Evolutionary conservation across 1,139 yeast species (phyloP), one percentile per base, ranked within the genome.

Genomic region (Suhomyces ambrosiae): DNA sequence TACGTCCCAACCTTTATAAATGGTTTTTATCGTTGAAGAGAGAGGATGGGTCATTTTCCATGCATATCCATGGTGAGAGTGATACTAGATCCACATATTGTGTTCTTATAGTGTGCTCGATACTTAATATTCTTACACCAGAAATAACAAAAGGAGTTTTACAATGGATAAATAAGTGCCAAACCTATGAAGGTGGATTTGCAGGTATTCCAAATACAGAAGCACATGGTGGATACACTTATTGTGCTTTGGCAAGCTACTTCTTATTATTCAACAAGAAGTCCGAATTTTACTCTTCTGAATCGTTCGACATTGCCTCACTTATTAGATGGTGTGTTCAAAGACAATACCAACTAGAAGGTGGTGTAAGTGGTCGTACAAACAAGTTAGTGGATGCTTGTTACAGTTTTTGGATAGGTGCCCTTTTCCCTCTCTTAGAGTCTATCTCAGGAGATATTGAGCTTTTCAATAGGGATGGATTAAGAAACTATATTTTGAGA

Each of bases 191-290:
- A 62, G 98, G 99, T 16, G 98, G 98, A 0, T 86, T 90, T 62
- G 86, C 92, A 1, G 96, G 95, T 1, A 68, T 71, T 8, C 90
- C 95, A 0, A 65, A 65, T 7, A 82, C 86, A 35, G 99, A 94
- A 59, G 97, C 97, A 0, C 99, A 94, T 58, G 98, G 97, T 2
- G 99, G 98, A 0, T 92, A 92, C 58, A 80, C 97, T 0, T 94
- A 78, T 56, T 92, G 98, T 65, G 95, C 92, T 0, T 63, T 87
- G 7, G 96, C 96, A 0, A 74, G 86, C 8, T 65, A 86, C 31
- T 74, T 80, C 46, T 51, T 83, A 3, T 42, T 68, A 3, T 52
- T 78, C 18, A 68, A 69, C 40, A 52, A 70, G 38, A 35, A 27
- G 4, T 28, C 41, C 2, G 41, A 45, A 5, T 32, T 47, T 11